A percentile compares a stretch with the other conserved stretches of the same genome.
These are phyloP conservation scores for Dendrobium chrysotoxum DNA, from an alignment of 106 monocot species.

Conservation along the genomic window DNA sequence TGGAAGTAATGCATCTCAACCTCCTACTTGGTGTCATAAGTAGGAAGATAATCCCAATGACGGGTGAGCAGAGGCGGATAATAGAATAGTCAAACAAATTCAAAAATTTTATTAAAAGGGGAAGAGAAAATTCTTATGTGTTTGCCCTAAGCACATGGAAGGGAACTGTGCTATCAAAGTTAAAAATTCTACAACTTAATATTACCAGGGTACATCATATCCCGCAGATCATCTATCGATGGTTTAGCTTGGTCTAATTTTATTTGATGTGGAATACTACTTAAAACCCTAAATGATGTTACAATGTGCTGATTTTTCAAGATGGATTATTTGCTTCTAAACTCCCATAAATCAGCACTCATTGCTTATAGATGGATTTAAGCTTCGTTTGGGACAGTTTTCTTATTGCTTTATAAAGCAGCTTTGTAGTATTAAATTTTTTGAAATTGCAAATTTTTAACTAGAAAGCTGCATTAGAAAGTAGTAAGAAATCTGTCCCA, in stretches of 20 bases:
- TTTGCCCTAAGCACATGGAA: neutral
- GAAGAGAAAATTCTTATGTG: neutral
- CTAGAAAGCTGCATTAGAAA: too few relatives aligned
- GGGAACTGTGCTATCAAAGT: neutral
- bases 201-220: neutral
- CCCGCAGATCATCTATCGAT: neutral
- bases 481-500: too few relatives aligned
- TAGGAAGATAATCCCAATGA: neutral
- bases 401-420: too few relatives aligned
- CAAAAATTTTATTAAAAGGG: neutral
- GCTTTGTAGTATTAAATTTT: too few relatives aligned
- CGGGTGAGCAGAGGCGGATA: neutral
- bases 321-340: too few relatives aligned
- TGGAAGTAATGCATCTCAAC: too few relatives aligned
- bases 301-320: too few relatives aligned
- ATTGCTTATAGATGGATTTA: neutral
- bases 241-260: neutral
- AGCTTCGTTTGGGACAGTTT: neutral
- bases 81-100: neutral
- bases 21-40: too few relatives aligned
- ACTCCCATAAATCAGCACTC: too few relatives aligned
- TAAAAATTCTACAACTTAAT: neutral
- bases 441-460: too few relatives aligned
- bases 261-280: too few relatives aligned
- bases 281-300: too few relatives aligned